phyloP scores from a whole-genome alignment of 495 filamentous ascomycete genomes.

The Cercophora sp. region DNA sequence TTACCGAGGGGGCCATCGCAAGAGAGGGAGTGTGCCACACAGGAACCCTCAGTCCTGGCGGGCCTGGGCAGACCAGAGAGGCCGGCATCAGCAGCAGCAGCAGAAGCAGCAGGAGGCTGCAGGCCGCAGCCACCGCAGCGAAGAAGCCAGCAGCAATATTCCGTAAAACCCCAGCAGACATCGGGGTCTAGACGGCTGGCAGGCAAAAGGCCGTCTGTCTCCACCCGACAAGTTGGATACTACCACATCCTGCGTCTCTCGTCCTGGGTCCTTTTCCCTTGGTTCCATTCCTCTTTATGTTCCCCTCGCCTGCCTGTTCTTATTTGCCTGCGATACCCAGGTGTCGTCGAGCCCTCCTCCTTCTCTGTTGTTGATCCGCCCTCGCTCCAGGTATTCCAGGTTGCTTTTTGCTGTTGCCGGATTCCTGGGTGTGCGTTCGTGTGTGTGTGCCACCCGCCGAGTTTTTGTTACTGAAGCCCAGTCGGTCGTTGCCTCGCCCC shows the following conservation, averaged over 20 bases:
- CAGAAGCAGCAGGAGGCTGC: too few relatives aligned
- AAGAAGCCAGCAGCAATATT: conserved; percentile 8
- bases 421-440: conserved; percentile 4
- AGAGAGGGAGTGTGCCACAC: conserved; percentile 7
- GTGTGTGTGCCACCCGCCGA: neutral
- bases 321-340: conserved; percentile 9
- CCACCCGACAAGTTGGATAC: conserved; percentile 11
- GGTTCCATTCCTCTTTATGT: conserved; percentile 1
- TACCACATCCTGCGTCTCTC: conserved; percentile 2
- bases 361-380: conserved; percentile 5
- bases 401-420: conserved; percentile 4
- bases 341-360: neutral
- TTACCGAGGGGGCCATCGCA: conserved; percentile 11
- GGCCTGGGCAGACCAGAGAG: neutral
- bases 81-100: too few relatives aligned
- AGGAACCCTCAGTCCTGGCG: neutral
- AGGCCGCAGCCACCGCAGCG: conserved; percentile 8
- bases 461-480: conserved; percentile 4
- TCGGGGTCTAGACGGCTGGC: conserved; percentile 10
- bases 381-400: conserved; percentile 1
- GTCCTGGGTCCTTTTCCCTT: neutral
- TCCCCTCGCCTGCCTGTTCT: conserved; percentile 6
- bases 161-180: conserved; percentile 1
- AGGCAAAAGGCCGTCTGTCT: conserved; percentile 3
- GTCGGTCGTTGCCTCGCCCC: conserved; percentile 13